Evolutionary conservation across 257 asterid species (phyloP).

Genomic region (Orobanche coerulescens): DNA sequence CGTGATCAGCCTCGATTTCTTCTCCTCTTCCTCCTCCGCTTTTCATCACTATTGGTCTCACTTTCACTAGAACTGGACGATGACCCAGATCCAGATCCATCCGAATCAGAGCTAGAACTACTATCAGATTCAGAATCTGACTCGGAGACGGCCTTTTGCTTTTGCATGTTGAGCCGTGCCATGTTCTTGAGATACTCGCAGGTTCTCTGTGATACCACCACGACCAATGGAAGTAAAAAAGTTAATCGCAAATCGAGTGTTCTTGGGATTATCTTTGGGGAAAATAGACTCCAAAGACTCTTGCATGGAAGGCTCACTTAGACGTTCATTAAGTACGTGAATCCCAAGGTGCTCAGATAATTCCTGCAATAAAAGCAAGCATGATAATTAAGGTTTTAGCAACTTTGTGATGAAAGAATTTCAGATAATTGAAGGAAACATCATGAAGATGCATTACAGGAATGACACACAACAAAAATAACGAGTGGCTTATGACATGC

Average conservation of each 20-base stretch:
- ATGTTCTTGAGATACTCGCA: constrained; percentile 81
- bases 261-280: constrained; percentile 78
- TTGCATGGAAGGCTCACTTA: constrained; percentile 67
- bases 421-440: neutral
- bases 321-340: constrained; percentile 65
- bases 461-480: constrained; percentile 14
- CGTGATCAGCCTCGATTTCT: constrained; percentile 11
- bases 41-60: constrained; percentile 37
- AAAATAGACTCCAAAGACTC: constrained; percentile 74
- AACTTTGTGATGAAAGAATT: constrained; percentile 16
- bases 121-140: constrained; percentile 42
- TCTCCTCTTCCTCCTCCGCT: constrained; percentile 34
- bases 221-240: constrained; percentile 89
- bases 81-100: constrained; percentile 35
- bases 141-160: constrained; percentile 55
- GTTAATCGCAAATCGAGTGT: constrained; percentile 74
- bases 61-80: constrained; percentile 44
- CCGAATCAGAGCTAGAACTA: constrained; percentile 35
- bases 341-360: constrained; percentile 87
- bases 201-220: constrained; percentile 77
- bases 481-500: neutral
- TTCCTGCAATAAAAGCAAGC: constrained; percentile 48
- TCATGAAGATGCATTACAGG: neutral
- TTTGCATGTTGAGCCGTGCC: constrained; percentile 93
- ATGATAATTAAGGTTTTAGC: neutral